These are phyloP conservation scores for Phylloporus sp. DNA, from an alignment of 768 basidiomycete species.

Conservation along the genomic window DNA sequence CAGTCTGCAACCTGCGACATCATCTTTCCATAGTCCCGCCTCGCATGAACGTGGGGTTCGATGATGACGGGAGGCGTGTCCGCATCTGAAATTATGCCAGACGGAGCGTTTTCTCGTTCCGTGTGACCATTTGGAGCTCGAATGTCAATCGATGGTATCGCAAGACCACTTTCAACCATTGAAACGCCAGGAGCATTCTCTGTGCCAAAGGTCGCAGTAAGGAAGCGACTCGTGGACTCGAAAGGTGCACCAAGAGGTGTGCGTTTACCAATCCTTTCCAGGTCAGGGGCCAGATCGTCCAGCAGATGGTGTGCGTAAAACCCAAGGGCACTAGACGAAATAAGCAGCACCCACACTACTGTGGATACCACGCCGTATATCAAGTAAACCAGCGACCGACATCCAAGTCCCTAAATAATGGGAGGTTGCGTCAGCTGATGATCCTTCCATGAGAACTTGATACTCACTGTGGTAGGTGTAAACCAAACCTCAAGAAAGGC, in stretches of 20 bases:
- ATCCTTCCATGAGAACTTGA: too few species aligned
- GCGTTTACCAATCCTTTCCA: too few species aligned
- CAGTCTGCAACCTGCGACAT: conserved; percentile 3
- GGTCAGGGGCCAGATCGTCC: background rate
- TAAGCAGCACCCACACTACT: too few species aligned
- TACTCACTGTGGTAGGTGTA: too few species aligned
- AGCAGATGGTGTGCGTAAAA: background rate
- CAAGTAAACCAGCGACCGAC: too few species aligned
- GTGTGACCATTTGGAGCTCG: background rate
- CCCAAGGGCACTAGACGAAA: background rate
- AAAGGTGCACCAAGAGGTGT: too few species aligned
- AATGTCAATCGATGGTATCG: background rate
- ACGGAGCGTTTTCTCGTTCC: background rate
- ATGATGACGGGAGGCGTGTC: background rate
- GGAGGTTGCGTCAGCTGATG: too few species aligned
- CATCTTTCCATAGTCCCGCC: background rate
- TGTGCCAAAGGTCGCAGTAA: too few species aligned
- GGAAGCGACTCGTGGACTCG: too few species aligned
- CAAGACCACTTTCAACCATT: rapidly evolving
- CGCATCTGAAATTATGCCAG: background rate
- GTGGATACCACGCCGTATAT: background rate
- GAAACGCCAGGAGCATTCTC: too few species aligned
- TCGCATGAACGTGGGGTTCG: background rate
- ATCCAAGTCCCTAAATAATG: too few species aligned
- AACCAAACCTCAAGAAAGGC: too few species aligned